phyloP scores from a whole-genome alignment of 371 early-diverging fungal species.

The Actinomucor elegans region DNA sequence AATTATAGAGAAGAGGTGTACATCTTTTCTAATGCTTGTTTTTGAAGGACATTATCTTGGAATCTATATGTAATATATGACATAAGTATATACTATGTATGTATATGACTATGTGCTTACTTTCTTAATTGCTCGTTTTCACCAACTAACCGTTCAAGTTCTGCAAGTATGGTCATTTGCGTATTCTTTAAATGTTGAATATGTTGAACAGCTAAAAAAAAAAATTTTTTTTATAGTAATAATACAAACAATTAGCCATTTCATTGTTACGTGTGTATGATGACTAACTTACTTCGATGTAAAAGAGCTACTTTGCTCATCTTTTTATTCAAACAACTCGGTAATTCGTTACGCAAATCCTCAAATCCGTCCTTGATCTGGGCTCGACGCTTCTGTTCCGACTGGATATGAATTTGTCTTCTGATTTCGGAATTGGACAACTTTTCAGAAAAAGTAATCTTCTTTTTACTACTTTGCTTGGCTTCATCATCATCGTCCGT shows the following conservation, averaged over 20 bases:
- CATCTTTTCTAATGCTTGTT: constrained; percentile 15
- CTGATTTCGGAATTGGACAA: constrained; percentile 42
- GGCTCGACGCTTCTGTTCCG: constrained; percentile 60
- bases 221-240: too few species aligned
- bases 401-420: constrained; percentile 61
- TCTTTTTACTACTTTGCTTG: not conserved
- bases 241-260: not conserved
- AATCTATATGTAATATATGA: too few species aligned
- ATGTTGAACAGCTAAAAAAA: constrained; percentile 42
- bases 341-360: constrained; percentile 51
- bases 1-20: not conserved
- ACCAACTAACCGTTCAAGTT: constrained; percentile 38
- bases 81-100: not conserved
- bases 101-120: constrained; percentile 24
- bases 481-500: not conserved
- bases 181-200: constrained; percentile 49
- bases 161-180: constrained; percentile 40
- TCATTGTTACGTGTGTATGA: too few species aligned
- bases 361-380: constrained; percentile 66
- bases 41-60: constrained; percentile 24
- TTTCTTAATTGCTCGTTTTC: constrained; percentile 53
- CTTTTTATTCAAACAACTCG: constrained; percentile 53
- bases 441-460: not conserved
- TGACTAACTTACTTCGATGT: constrained; percentile 48
- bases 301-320: constrained; percentile 58